A percentile compares a stretch with the other conserved stretches of the same genome.
phyloP scores from a whole-genome alignment of 805 yeast genomes.

The Barnettozyma wickerhamii region DNA sequence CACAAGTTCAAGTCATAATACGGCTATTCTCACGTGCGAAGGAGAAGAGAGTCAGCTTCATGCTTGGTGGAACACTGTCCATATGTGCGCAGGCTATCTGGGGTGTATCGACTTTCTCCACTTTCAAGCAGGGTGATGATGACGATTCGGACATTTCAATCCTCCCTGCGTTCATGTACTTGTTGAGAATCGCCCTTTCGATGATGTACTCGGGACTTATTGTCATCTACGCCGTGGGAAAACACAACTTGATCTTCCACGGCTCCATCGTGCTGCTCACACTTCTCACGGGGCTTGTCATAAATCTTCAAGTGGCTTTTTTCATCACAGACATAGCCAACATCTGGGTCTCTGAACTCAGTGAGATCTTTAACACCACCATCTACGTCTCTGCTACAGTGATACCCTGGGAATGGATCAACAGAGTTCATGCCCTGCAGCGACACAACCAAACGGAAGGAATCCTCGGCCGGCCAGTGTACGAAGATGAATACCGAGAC shows the following conservation, averaged over 20 bases:
- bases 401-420: conserved; percentile 84
- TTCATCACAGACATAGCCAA: conserved; percentile 75
- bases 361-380: conserved; percentile 69
- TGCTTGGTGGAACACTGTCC: conserved; percentile 52
- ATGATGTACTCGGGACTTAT: conserved; percentile 65
- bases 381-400: conserved; percentile 69
- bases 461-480: conserved; percentile 68
- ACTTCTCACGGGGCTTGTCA: conserved; percentile 47
- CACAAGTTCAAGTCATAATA: conserved; percentile 70
- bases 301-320: conserved; percentile 60
- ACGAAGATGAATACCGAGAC: conserved; percentile 53
- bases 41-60: conserved; percentile 61
- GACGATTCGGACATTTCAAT: conserved; percentile 42
- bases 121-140: conserved; percentile 20
- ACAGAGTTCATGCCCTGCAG: conserved; percentile 54
- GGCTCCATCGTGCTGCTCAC: conserved; percentile 51
- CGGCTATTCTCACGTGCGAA: conserved; percentile 60
- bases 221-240: conserved; percentile 48
- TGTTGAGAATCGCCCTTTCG: conserved; percentile 67
- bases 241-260: conserved; percentile 47
- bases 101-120: conserved; percentile 56
- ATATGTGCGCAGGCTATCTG: conserved; percentile 59
- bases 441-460: conserved; percentile 63
- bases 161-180: conserved; percentile 68
- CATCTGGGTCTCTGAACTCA: conserved; percentile 68